Evolutionary conservation across 1,284 basidiomycete species (phyloP).

Genomic region (Ceratobasidium papillatum): DNA sequence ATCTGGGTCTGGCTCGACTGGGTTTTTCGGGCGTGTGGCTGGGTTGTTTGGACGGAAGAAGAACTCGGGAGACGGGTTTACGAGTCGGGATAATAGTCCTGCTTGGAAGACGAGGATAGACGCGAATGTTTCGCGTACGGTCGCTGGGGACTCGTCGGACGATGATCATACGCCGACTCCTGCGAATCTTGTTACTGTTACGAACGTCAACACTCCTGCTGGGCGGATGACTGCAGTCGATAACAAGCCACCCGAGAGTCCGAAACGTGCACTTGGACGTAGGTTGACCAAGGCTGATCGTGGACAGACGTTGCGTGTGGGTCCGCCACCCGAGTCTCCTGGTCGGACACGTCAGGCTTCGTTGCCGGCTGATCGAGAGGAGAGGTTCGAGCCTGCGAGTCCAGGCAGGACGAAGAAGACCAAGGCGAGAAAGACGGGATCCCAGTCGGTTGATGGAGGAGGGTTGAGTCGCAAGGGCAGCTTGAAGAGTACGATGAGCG

Average conservation of each 20-base stretch:
- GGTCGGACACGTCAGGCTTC: neutral
- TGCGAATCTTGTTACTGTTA: conserved; percentile 20
- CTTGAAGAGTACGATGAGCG: conserved; percentile 38
- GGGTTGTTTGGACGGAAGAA: conserved; percentile 39
- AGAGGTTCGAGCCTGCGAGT: conserved; percentile 18
- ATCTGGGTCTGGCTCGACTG: conserved; percentile 14
- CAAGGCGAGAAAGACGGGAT: neutral
- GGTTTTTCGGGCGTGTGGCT: conserved; percentile 35
- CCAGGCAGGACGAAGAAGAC: neutral
- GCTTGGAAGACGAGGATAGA: conserved; percentile 31
- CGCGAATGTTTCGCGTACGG: neutral
- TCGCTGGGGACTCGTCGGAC: conserved; percentile 37
- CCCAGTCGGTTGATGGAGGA: conserved; percentile 29
- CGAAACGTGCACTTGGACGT: conserved; percentile 6
- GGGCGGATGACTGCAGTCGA: conserved; percentile 24
- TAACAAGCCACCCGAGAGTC: conserved; percentile 1
- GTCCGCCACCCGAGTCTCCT: conserved; percentile 31
- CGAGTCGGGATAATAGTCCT: neutral
- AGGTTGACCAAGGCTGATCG: conserved; percentile 35
- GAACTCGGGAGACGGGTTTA: conserved; percentile 1
- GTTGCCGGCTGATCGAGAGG: conserved; percentile 26
- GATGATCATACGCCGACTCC: neutral
- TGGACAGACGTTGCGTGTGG: conserved; percentile 33
- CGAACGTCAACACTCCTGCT: conserved; percentile 23
- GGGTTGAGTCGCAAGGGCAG: conserved; percentile 39